Base-by-base conservation (phyloP, 1,139 yeast genomes). In the Kazachstania sp. region DNA sequence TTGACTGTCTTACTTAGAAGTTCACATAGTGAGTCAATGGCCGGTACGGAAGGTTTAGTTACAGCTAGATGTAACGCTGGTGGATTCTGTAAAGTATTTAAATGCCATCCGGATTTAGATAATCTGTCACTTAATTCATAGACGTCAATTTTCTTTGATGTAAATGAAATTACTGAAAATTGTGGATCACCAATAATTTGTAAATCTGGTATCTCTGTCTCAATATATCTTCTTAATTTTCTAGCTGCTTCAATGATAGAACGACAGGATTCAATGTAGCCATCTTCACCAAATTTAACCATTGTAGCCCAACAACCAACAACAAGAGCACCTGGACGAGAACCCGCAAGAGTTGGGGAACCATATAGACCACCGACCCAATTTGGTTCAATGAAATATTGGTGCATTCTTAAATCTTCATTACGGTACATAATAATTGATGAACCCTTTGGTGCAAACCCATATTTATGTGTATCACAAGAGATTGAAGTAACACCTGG, bases 351-450 rank as follows among this genome's bases (percentile, higher is more conserved):
- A 0, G 97, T 92, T 2, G 97, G 97, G 0, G 97, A 87, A 0
- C 97, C 98, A 61, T 92, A 92, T 60, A 92, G 72, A 1, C 98
- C 98, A 41, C 98, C 98, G 8, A 82, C 73, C 98, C 98, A 92
- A 51, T 82, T 86, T 1, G 88, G 72, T 49, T 81, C 75, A 32
- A 90, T 76, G 64, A 83, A 92, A 66, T 92, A 92, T 67, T 92
- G 98, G 59, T 84, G 76, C 55, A 77, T 78, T 48, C 98, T 75
- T 50, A 87, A 72, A 51, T 75, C 73, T 0, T 75, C 61, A 51
- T 73, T 68, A 45, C 97, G 75, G 67, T 92, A 92, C 95, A 92
- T 84, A 57, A 92, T 85, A 37, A 90, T 77, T 0, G 96, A 87
- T 0, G 95, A 84, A 4, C 98, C 98, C 67, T 92, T 92, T 41